These are phyloP conservation scores for Phialemonium atrogriseum DNA, from an alignment of 2,329 filamentous ascomycete species.

Conservation along the genomic window DNA sequence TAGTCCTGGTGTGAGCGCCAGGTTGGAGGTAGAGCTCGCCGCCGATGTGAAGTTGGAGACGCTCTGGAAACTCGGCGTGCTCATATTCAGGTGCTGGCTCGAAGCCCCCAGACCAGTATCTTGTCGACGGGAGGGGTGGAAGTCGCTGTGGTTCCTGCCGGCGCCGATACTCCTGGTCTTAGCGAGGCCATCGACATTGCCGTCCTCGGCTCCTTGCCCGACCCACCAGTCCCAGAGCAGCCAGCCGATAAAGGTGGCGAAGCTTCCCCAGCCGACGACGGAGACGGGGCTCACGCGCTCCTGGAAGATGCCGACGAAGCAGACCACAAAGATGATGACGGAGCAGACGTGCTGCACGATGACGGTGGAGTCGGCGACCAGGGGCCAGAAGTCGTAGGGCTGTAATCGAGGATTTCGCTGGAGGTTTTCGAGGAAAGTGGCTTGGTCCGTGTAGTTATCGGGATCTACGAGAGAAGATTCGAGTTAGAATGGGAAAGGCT, in stretches of 20 bases:
- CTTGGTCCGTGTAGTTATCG: slow-evolving; percentile 98
- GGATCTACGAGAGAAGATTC: slow-evolving; percentile 61
- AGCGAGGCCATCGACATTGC: slow-evolving; percentile 30
- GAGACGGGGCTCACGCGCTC: slow-evolving; percentile 84
- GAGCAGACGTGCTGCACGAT: slow-evolving; percentile 96
- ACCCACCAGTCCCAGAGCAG: slow-evolving; percentile 88
- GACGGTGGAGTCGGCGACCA: slow-evolving; percentile 90
- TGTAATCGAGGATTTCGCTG: slow-evolving; percentile 89
- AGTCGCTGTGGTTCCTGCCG: slow-evolving; percentile 14
- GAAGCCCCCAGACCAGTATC: slow-evolving; percentile 10
- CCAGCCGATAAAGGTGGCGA: slow-evolving; percentile 82
- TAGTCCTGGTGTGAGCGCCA: slow-evolving; percentile 18
- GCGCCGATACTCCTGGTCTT: slow-evolving; percentile 27
- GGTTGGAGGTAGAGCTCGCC: slow-evolving; percentile 38
- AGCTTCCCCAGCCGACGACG: slow-evolving; percentile 76
- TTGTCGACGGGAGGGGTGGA: slow-evolving; percentile 11
- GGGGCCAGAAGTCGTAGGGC: slow-evolving; percentile 96
- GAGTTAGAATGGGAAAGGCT: slow-evolving; percentile 2
- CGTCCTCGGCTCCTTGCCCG: slow-evolving; percentile 51
- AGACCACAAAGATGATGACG: slow-evolving; percentile 88
- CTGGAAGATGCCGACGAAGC: slow-evolving; percentile 84
- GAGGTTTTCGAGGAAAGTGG: slow-evolving; percentile 91
- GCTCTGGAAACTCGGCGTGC: slow-evolving; percentile 15
- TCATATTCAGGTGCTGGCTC: slow-evolving; percentile 12
- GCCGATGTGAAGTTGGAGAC: slow-evolving; percentile 25